phyloP scores from a whole-genome alignment of 345 rosid species.

The Acer yangbiense region DNA sequence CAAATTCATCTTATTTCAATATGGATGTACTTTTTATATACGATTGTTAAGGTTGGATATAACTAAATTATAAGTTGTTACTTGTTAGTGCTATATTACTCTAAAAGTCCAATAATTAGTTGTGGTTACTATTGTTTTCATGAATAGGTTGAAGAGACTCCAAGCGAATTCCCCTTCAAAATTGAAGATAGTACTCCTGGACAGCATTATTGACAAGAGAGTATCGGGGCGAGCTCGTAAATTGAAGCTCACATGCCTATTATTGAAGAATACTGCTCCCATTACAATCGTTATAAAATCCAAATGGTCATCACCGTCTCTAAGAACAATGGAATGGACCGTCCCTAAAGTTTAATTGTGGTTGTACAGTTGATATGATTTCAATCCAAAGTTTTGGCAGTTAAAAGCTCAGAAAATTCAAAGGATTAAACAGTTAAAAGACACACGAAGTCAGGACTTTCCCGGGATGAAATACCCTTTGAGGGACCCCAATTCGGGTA shows the following conservation, averaged over 20 bases:
- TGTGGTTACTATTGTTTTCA: no score
- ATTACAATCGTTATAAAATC: constrained; percentile 46
- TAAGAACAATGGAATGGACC: constrained; percentile 49
- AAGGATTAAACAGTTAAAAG: no score
- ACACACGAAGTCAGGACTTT: constrained; percentile 27
- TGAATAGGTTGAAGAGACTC: no score
- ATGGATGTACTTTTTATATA: not conserved
- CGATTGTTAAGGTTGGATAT: no score
- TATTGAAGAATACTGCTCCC: constrained; percentile 14
- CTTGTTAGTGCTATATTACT: no score
- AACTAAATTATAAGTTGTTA: no score
- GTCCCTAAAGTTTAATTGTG: constrained; percentile 62
- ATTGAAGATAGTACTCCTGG: constrained; percentile 39
- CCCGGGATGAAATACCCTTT: constrained; percentile 56
- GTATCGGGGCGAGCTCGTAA: constrained; percentile 55
- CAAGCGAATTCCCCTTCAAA: no score
- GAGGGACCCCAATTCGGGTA: constrained; percentile 88
- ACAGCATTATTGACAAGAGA: constrained; percentile 60
- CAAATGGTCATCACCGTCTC: constrained; percentile 64
- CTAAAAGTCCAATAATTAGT: no score
- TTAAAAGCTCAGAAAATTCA: constrained; percentile 25
- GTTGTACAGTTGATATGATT: constrained; percentile 58
- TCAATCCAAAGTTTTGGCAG: constrained; percentile 52
- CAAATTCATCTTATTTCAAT: not conserved
- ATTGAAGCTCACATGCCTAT: constrained; percentile 84